phyloP scores from a whole-genome alignment of 139 green algal genomes.

The Chlorella sp. region DNA sequence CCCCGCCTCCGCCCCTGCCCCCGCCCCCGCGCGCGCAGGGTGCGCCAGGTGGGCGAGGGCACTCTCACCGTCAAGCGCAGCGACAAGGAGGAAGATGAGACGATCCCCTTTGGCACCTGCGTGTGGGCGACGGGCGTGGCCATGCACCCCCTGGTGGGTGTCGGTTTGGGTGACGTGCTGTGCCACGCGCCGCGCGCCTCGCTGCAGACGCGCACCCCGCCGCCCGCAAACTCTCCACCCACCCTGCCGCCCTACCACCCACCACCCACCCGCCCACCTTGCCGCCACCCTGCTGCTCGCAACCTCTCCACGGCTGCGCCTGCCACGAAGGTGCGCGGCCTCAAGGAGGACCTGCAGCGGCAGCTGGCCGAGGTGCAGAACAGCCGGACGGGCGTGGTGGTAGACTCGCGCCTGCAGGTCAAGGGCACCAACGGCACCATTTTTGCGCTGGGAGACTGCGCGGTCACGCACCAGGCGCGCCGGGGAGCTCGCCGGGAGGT shows the following conservation, averaged over 20 bases:
- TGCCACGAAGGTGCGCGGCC: neutral
- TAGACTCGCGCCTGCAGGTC: conserved; percentile 75
- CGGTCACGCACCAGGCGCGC: conserved; percentile 31
- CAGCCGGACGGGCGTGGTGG: conserved; percentile 77
- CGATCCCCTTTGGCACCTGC: conserved; percentile 77
- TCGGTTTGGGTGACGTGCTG: neutral
- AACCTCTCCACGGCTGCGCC: neutral
- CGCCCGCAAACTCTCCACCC: neutral
- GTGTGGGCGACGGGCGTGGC: conserved; percentile 89
- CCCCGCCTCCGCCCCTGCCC: too few species aligned
- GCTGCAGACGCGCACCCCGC: neutral
- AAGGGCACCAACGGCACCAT: conserved; percentile 81
- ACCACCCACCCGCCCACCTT: neutral
- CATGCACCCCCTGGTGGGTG: conserved; percentile 84
- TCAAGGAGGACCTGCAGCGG: conserved; percentile 70
- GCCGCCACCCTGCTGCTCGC: neutral
- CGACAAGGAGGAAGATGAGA: conserved; percentile 3
- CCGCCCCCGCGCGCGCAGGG: conserved; percentile 6
- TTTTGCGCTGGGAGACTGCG: conserved; percentile 80
- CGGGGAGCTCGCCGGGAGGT: too few species aligned
- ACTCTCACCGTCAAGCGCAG: conserved; percentile 31
- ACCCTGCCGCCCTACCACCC: neutral
- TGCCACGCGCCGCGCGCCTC: neutral
- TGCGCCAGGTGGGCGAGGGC: conserved; percentile 11
- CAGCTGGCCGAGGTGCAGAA: conserved; percentile 70